Percentiles rank a stretch among this genome's conserved stretches.
Evolutionary conservation across 805 yeast genomes (phyloP).

Genomic region (Myxozyma neotropica): DNA sequence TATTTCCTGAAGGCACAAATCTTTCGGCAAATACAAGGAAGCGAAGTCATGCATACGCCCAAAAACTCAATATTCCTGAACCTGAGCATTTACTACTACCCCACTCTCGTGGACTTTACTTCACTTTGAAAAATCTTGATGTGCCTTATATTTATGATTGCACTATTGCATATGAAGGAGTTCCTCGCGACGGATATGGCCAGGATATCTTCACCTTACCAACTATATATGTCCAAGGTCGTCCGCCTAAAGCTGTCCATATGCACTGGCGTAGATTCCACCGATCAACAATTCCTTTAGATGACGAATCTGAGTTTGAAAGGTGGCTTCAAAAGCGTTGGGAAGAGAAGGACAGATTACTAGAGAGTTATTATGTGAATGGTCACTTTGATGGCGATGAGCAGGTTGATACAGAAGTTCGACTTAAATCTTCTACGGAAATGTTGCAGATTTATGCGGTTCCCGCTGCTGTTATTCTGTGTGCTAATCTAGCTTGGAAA

Average conservation of each 20-base stretch:
- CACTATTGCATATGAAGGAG: conserved; percentile 81
- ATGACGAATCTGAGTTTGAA: conserved; percentile 59
- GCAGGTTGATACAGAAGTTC: conserved; percentile 26
- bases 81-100: conserved; percentile 76
- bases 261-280: conserved; percentile 63
- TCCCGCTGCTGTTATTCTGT: conserved; percentile 17
- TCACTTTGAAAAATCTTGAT: conserved; percentile 58
- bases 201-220: conserved; percentile 73
- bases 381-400: conserved; percentile 35
- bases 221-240: conserved; percentile 65
- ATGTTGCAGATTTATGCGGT: conserved; percentile 28
- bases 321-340: conserved; percentile 75
- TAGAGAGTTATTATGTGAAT: conserved; percentile 48
- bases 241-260: conserved; percentile 67
- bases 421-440: conserved; percentile 15
- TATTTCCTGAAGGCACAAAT: conserved; percentile 96
- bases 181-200: conserved; percentile 62
- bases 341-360: conserved; percentile 72
- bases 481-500: conserved; percentile 30
- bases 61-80: conserved; percentile 47
- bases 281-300: conserved; percentile 65
- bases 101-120: conserved; percentile 75
- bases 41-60: conserved; percentile 61
- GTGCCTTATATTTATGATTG: conserved; percentile 68
- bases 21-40: conserved; percentile 64